These are phyloP conservation scores for Pseudopyricularia cyperi DNA, from an alignment of 2,329 filamentous ascomycete genomes.

Conservation along the genomic window DNA sequence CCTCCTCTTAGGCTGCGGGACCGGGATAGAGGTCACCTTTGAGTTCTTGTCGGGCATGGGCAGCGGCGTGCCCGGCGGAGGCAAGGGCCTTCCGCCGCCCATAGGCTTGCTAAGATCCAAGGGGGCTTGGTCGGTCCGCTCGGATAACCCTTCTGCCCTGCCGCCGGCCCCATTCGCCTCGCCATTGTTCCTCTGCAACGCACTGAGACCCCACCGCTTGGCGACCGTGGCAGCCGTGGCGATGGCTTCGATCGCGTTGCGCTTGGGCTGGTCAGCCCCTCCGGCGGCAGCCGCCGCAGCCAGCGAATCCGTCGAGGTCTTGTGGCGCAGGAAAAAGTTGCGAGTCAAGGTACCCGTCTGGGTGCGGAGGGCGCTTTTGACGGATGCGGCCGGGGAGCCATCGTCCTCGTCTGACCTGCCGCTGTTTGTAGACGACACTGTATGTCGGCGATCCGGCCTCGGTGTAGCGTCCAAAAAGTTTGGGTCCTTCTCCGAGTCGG, in stretches of 20 bases:
- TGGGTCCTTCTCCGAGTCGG: constrained; percentile 23
- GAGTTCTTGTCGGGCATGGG: constrained; percentile 53
- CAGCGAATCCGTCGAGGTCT: constrained; percentile 21
- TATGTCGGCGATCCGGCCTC: constrained; percentile 20
- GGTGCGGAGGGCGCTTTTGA: constrained; percentile 23
- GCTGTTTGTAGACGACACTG: constrained; percentile 21
- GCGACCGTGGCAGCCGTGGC: constrained; percentile 42
- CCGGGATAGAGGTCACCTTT: constrained; percentile 37
- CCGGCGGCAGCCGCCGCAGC: constrained; percentile 6
- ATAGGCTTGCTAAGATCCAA: constrained; percentile 53
- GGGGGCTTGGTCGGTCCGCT: constrained; percentile 9
- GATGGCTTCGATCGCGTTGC: constrained; percentile 39
- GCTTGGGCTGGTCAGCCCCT: constrained; percentile 22
- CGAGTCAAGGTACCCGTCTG: constrained; percentile 25
- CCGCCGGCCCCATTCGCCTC: constrained; percentile 2
- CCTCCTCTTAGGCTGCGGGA: constrained; percentile 45
- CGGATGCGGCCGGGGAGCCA: constrained; percentile 17
- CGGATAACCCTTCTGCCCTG: not conserved
- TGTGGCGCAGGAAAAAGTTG: constrained; percentile 25
- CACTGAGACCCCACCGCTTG: constrained; percentile 46
- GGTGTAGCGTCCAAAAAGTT: constrained; percentile 14
- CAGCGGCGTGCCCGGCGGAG: constrained; percentile 67
- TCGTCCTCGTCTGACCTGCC: not conserved
- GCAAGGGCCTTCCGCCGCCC: constrained; percentile 69
- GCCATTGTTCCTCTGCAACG: constrained; percentile 28